Conservation (phyloP, 495 filamentous ascomycete genomes). For the Penicillium chermesinum region DNA sequence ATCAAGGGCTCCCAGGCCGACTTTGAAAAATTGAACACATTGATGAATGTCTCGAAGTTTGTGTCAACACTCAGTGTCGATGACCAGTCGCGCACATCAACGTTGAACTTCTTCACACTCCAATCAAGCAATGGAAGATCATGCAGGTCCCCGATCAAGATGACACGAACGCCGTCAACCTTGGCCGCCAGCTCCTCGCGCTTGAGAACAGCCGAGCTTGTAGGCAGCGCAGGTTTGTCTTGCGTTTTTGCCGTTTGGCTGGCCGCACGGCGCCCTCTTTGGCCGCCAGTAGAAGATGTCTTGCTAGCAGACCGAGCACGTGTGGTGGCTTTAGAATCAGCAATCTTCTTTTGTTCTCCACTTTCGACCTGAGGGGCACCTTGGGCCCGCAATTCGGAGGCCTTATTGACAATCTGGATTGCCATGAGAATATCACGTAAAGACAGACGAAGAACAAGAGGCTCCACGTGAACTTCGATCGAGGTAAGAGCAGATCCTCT, state of each 20-base stretch:
- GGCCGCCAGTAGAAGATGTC: constrained; percentile 54
- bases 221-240: constrained; percentile 14
- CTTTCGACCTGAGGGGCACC: constrained; percentile 40
- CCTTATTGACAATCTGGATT: constrained; percentile 87
- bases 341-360: constrained; percentile 58
- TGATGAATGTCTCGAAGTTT: constrained; percentile 85
- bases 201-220: constrained; percentile 55
- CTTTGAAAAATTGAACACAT: constrained; percentile 98
- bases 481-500: constrained; percentile 64
- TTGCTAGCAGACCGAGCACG: constrained; percentile 59
- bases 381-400: constrained; percentile 72
- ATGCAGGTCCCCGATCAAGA: constrained; percentile 91
- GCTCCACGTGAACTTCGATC: constrained; percentile 83
- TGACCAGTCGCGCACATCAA: constrained; percentile 85
- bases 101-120: constrained; percentile 84
- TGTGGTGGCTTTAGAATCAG: constrained; percentile 52
- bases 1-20: constrained; percentile 96
- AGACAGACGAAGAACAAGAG: constrained; percentile 86
- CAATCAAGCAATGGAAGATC: constrained; percentile 92
- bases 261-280: constrained; percentile 31
- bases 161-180: constrained; percentile 83
- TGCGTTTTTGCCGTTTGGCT: constrained; percentile 31
- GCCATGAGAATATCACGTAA: constrained; percentile 91
- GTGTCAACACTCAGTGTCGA: constrained; percentile 81
- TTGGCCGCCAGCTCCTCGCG: constrained; percentile 81